phyloP scores from a whole-genome alignment of 768 basidiomycete genomes.

The Tylopilus balloui region DNA sequence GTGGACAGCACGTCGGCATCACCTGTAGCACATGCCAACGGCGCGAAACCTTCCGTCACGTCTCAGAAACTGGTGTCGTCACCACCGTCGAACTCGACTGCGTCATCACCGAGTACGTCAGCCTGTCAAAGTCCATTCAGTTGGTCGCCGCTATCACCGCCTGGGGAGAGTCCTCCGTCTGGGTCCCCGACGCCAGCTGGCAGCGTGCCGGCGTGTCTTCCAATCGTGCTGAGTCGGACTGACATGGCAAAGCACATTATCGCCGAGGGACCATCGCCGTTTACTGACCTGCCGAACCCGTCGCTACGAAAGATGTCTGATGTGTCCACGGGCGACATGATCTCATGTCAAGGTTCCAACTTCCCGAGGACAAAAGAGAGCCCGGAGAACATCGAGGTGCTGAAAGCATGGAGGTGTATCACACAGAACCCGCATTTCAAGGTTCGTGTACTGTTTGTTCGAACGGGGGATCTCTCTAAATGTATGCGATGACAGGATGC shows the following conservation, averaged over 20 bases:
- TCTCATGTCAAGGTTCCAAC: conserved; percentile 62
- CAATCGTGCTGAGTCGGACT: conserved; percentile 37
- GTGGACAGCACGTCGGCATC: conserved; percentile 30
- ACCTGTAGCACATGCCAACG: conserved; percentile 47
- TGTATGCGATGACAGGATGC: conserved; percentile 45
- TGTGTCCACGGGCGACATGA: conserved; percentile 43
- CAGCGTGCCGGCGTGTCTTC: conserved; percentile 19
- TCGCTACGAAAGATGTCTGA: conserved; percentile 42
- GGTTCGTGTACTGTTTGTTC: conserved; percentile 39
- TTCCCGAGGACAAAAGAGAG: conserved; percentile 67
- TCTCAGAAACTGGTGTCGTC: conserved; percentile 19
- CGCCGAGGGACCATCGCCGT: conserved; percentile 56
- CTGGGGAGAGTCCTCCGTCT: conserved; percentile 34
- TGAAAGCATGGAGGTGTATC: conserved; percentile 76
- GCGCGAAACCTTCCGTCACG: conserved; percentile 11
- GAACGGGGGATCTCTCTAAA: neutral
- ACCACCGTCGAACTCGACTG: conserved; percentile 16
- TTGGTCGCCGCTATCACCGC: conserved; percentile 24
- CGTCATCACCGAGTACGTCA: conserved; percentile 27
- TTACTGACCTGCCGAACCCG: conserved; percentile 31
- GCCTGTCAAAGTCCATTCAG: conserved; percentile 24
- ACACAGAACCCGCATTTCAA: conserved; percentile 72
- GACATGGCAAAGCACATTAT: conserved; percentile 50
- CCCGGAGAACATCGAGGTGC: conserved; percentile 71
- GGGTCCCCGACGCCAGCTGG: conserved; percentile 25